These are phyloP conservation scores for Myotisia sp. DNA, from an alignment of 2,329 filamentous ascomycete species.

Conservation along the genomic window DNA sequence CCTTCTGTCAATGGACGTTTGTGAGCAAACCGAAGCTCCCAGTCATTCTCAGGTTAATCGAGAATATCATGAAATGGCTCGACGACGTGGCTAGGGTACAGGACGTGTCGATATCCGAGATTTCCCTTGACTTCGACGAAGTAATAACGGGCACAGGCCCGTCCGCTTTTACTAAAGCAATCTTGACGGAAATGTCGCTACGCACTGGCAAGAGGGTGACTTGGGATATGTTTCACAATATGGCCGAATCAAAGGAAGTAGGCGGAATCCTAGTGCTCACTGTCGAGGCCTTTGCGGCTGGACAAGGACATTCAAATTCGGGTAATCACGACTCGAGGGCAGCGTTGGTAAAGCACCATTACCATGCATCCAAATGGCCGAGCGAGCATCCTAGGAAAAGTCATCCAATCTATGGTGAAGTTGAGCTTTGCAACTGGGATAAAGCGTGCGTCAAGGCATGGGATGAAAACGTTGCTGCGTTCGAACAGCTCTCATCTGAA, in stretches of 20 bases:
- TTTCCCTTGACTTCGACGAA: constrained; percentile 56
- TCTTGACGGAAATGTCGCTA: constrained; percentile 49
- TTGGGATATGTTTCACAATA: constrained; percentile 52
- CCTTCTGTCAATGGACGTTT: constrained; percentile 65
- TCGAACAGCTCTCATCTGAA: constrained; percentile 43
- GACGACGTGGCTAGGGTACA: constrained; percentile 46
- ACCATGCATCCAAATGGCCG: constrained; percentile 61
- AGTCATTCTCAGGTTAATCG: constrained; percentile 54
- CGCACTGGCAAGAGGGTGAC: constrained; percentile 35
- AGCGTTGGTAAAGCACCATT: constrained; percentile 59
- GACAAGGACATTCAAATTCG: constrained; percentile 58
- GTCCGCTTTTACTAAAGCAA: constrained; percentile 52
- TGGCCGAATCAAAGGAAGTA: constrained; percentile 52
- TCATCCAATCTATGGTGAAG: constrained; percentile 55
- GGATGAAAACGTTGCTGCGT: constrained; percentile 50
- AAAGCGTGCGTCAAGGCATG: constrained; percentile 49
- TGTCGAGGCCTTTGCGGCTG: constrained; percentile 58
- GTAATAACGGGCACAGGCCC: constrained; percentile 61
- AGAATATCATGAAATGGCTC: constrained; percentile 55
- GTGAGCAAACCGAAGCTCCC: constrained; percentile 53
- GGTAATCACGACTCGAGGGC: constrained; percentile 53
- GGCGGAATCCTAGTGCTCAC: constrained; percentile 52
- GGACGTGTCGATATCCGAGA: constrained; percentile 42
- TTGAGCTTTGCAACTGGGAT: constrained; percentile 58
- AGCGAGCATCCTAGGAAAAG: constrained; percentile 50